phyloP scores from a whole-genome alignment of 768 basidiomycete genomes.

The Coprinopsis sp. region DNA sequence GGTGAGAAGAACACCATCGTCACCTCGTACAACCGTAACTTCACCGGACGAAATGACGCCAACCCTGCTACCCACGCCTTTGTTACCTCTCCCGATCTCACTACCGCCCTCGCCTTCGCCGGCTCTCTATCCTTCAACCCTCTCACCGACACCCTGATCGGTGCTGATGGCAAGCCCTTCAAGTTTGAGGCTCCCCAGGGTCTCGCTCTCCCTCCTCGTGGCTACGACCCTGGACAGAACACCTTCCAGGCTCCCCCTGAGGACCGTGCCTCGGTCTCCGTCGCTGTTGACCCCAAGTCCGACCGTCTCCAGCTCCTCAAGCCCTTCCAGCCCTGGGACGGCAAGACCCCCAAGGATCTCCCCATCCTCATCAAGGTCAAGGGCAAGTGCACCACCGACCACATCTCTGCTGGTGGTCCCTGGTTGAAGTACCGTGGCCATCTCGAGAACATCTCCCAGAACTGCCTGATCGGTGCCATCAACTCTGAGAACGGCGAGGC shows the following conservation, averaged over 20 bases:
- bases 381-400: conserved; percentile 99
- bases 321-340: conserved; percentile 92
- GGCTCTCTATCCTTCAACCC: conserved; percentile 97
- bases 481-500: conserved; percentile 94
- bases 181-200: conserved; percentile 93
- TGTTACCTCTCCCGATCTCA: conserved; percentile 90
- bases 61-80: conserved; percentile 99
- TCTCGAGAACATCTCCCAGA: conserved; percentile 97
- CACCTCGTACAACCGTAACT: conserved; percentile 99
- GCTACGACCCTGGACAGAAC: conserved; percentile 95
- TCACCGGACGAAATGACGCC: conserved; percentile 99
- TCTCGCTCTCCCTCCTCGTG: conserved; percentile 88
- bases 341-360: conserved; percentile 83
- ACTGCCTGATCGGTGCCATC: conserved; percentile 97
- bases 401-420: conserved; percentile 95
- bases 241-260: conserved; percentile 94
- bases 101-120: conserved; percentile 95
- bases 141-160: conserved; percentile 81
- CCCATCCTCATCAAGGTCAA: conserved; percentile 97
- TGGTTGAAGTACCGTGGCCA: conserved; percentile 99
- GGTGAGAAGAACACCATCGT: conserved; percentile 98
- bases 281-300: conserved; percentile 78
- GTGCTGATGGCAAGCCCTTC: conserved; percentile 93
- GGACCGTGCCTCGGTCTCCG: conserved; percentile 78
- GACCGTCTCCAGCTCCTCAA: conserved; percentile 88